phyloP scores from a whole-genome alignment of 352 stramenopile species.

The Phytophthora sansomeana region DNA sequence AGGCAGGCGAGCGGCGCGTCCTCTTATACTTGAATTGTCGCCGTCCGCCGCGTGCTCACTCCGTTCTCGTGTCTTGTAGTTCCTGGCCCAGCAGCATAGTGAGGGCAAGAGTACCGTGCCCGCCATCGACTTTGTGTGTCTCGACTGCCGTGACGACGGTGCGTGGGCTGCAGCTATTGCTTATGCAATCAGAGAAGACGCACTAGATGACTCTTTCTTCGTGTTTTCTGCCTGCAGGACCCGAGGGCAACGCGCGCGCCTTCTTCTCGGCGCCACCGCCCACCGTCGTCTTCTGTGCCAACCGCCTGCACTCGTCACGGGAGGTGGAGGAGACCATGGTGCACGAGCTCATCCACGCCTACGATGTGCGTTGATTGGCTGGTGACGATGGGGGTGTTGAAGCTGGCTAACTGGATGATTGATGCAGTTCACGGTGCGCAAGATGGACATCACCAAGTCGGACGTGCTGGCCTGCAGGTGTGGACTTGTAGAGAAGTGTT shows the following conservation, averaged over 20 bases:
- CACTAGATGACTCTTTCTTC: background rate
- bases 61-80: conserved; percentile 30
- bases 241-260: conserved; percentile 75
- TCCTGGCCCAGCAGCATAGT: conserved; percentile 51
- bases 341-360: conserved; percentile 88
- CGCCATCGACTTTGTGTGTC: conserved; percentile 77
- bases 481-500: background rate
- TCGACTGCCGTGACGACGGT: conserved; percentile 82
- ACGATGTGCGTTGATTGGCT: conserved; percentile 62
- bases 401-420: conserved; percentile 5
- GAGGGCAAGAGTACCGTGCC: conserved; percentile 34
- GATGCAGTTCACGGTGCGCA: conserved; percentile 76
- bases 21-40: conserved; percentile 9
- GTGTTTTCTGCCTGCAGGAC: conserved; percentile 44
- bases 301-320: conserved; percentile 70
- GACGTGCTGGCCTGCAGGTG: conserved; percentile 84
- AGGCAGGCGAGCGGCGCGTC: conserved; percentile 40
- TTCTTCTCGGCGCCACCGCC: conserved; percentile 87
- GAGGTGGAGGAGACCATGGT: conserved; percentile 88
- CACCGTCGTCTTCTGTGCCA: conserved; percentile 86
- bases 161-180: background rate
- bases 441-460: conserved; percentile 88
- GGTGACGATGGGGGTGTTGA: background rate
- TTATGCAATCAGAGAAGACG: background rate
- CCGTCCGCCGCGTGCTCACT: background rate